Base-by-base conservation (phyloP, 805 yeast species). In the Saturnispora diversa region DNA sequence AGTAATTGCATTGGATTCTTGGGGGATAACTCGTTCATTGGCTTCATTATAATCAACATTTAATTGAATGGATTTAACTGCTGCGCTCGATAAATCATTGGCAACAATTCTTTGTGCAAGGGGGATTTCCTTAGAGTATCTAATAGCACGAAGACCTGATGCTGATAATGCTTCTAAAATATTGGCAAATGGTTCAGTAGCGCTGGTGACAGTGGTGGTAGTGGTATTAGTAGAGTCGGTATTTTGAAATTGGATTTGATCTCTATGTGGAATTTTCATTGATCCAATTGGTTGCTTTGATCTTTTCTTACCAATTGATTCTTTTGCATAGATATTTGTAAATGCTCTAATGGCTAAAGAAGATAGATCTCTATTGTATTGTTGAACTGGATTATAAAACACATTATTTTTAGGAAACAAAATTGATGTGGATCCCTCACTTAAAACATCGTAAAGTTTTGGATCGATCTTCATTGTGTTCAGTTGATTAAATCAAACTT, bases 301-400 rank as follows among this genome's bases (percentile, higher is more conserved):
- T 43, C 52, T 55, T 37, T 53, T 57, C 47, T 52, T 54, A 9
- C 59, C 59, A 17, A 43, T 50, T 27, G 56, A 53, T 34, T 58
- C 59, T 29, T 62, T 70, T 15, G 68, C 61, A 46, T 75, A 79
- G 26, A 81, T 51, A 41, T 80, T 76, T 30, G 80, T 70, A 90
- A 94, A 92, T 0, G 97, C 94, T 43, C 78, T 73, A 45, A 92
- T 88, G 7, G 85, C 87, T 51, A 81, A 65, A 5, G 85, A 82
- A 49, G 94, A 82, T 36, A 92, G 64, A 57, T 92, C 99, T 52
- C 99, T 73, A 60, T 92, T 92, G 63, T 87, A 92, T 62, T 90
- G 97, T 63, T 92, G 99, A 42, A 92, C 83, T 8, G 95, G 97
- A 58, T 92, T 92, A 63, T 92, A 92, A 56, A 92, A 92, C 9